These are phyloP conservation scores for Chara braunii DNA, from an alignment of 139 green algal species.

Conservation along the genomic window DNA sequence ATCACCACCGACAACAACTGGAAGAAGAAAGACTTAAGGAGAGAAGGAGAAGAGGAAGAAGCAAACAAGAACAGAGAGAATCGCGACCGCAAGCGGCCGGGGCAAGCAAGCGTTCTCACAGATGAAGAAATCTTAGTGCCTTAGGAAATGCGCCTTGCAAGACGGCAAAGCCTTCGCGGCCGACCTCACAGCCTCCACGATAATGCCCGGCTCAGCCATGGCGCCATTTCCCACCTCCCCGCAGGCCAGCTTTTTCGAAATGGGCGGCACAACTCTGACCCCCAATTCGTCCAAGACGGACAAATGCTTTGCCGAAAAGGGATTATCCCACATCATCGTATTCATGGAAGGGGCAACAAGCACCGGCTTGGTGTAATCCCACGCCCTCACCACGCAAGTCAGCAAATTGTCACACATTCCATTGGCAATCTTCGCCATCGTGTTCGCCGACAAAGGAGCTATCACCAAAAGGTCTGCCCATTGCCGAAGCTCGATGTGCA, in stretches of 20 bases:
- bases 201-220: slow-evolving; percentile 56
- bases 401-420: slow-evolving; percentile 90
- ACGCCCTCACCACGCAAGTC: slow-evolving; percentile 80
- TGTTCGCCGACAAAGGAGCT: slow-evolving; percentile 88
- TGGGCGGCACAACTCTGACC: slow-evolving; percentile 54
- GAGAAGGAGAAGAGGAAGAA: no score
- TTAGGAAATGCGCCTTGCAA: no score
- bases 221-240: slow-evolving; percentile 79
- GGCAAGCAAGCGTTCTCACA: no score
- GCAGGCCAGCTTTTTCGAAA: slow-evolving; percentile 82
- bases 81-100: no score
- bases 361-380: slow-evolving; percentile 76
- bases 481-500: slow-evolving; percentile 87
- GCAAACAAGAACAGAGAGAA: no score
- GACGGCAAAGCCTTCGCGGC: no score
- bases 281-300: slow-evolving; percentile 51
- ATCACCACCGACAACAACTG: no score
- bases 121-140: no score
- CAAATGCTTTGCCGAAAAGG: slow-evolving; percentile 75
- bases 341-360: slow-evolving; percentile 90
- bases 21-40: no score
- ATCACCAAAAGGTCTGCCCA: slow-evolving; percentile 89
- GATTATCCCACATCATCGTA: slow-evolving; percentile 88
- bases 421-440: slow-evolving; percentile 71
- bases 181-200: slow-evolving; percentile 11